Percentiles rank a stretch among this genome's conserved stretches.
These are phyloP conservation scores for Thozetella sp. DNA, from an alignment of 495 filamentous ascomycete genomes.

Conservation along the genomic window DNA sequence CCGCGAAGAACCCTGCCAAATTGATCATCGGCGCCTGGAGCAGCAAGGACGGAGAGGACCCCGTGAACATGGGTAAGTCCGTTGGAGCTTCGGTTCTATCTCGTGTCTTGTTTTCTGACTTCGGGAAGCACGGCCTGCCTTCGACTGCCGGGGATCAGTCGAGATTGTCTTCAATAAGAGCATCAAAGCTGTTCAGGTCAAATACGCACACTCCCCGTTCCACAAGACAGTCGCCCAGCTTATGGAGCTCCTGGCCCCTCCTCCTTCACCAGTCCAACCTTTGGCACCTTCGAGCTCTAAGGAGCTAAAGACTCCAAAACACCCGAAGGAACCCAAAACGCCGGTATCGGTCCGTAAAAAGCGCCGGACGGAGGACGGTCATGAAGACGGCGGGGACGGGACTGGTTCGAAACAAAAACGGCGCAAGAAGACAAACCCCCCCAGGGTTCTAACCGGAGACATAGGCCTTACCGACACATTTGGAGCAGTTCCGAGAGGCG, in stretches of 20 bases:
- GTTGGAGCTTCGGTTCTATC: neutral
- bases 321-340: slow-evolving; percentile 38
- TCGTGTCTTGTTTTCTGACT: slow-evolving; percentile 14
- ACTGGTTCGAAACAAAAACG: slow-evolving; percentile 23
- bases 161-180: slow-evolving; percentile 41
- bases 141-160: slow-evolving; percentile 48
- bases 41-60: slow-evolving; percentile 35
- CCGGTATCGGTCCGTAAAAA: slow-evolving; percentile 62
- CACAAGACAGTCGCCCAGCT: slow-evolving; percentile 46
- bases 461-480: slow-evolving; percentile 24
- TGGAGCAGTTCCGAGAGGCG: slow-evolving; percentile 18
- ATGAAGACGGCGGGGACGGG: slow-evolving; percentile 6
- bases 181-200: slow-evolving; percentile 36
- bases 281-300: slow-evolving; percentile 6
- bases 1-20: slow-evolving; percentile 32
- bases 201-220: slow-evolving; percentile 48
- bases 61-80: slow-evolving; percentile 34
- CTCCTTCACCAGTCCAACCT: slow-evolving; percentile 17
- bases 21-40: slow-evolving; percentile 41
- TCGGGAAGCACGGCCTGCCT: slow-evolving; percentile 43
- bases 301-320: neutral
- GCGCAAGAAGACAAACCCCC: slow-evolving; percentile 27
- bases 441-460: slow-evolving; percentile 4
- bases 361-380: slow-evolving; percentile 54
- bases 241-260: slow-evolving; percentile 34